Conservation (phyloP, 495 filamentous ascomycete genomes). For the Penicillium parvum region DNA sequence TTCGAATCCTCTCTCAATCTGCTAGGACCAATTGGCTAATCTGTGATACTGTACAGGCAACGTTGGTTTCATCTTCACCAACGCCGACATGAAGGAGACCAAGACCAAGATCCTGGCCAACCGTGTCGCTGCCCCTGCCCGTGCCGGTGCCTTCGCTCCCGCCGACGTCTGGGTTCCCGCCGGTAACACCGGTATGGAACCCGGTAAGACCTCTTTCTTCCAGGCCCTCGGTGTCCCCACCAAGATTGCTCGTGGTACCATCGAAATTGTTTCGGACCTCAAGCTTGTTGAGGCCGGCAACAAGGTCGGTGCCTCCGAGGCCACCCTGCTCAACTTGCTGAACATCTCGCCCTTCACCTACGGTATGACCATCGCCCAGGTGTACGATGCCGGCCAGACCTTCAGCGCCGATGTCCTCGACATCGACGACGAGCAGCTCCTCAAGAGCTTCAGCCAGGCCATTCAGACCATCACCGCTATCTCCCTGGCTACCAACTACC, state of each 20-base stretch:
- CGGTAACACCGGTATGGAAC: conserved; percentile 99
- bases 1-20: background rate
- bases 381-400: conserved; percentile 93
- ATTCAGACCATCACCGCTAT: conserved; percentile 82
- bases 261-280: conserved; percentile 97
- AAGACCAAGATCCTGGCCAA: conserved; percentile 94
- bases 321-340: conserved; percentile 96
- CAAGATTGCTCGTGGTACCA: conserved; percentile 99
- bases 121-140: conserved; percentile 93
- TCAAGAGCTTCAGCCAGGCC: conserved; percentile 75
- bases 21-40: conserved; percentile 3
- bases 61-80: conserved; percentile 99
- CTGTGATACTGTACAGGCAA: conserved; percentile 54
- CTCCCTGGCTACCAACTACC: conserved; percentile 89
- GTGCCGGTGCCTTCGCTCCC: conserved; percentile 94
- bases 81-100: conserved; percentile 82
- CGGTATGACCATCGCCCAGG: conserved; percentile 91
- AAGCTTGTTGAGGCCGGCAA: conserved; percentile 89
- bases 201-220: conserved; percentile 99
- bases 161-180: conserved; percentile 86
- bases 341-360: conserved; percentile 99
- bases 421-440: conserved; percentile 87
- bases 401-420: conserved; percentile 83
- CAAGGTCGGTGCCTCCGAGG: conserved; percentile 98
- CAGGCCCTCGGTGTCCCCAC: conserved; percentile 99